Conservation (phyloP, 2,329 filamentous ascomycete genomes). For the Zymoseptoria crescenta region DNA sequence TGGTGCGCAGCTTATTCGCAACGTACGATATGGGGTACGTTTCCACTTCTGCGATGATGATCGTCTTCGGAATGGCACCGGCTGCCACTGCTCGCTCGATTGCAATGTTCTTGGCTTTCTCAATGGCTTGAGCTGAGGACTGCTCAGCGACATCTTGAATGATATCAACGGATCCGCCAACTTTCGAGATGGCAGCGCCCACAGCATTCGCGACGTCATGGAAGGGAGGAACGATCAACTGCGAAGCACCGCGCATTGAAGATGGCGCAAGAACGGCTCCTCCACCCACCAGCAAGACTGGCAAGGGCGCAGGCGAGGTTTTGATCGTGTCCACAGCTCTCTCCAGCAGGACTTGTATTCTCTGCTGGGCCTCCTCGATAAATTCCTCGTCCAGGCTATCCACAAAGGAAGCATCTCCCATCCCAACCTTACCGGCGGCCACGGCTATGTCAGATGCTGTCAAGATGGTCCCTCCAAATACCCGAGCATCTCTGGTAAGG, state of each 20-base stretch:
- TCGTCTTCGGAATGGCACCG: constrained; percentile 30
- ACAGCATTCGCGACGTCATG: constrained; percentile 54
- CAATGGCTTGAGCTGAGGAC: constrained; percentile 32
- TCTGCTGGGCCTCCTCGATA: constrained; percentile 23
- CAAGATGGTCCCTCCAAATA: constrained; percentile 47
- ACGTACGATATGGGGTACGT: constrained; percentile 31
- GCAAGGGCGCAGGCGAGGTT: constrained; percentile 45
- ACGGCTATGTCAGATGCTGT: constrained; percentile 50
- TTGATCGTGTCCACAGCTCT: constrained; percentile 50
- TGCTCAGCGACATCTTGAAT: constrained; percentile 41
- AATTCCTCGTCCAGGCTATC: constrained; percentile 8
- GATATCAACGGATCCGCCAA: constrained; percentile 46
- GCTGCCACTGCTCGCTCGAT: constrained; percentile 30
- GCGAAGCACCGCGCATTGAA: constrained; percentile 42
- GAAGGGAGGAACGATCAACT: constrained; percentile 45
- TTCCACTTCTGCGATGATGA: constrained; percentile 42
- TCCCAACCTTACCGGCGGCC: constrained; percentile 20
- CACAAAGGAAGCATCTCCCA: constrained; percentile 21
- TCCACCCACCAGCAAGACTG: constrained; percentile 51
- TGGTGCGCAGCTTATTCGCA: constrained; percentile 28
- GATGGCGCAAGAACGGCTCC: constrained; percentile 47
- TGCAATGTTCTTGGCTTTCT: constrained; percentile 32
- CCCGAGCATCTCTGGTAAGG: constrained; percentile 40
- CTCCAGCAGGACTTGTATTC: constrained; percentile 44
- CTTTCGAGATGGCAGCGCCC: constrained; percentile 51